These are phyloP conservation scores for Colletotrichum musae DNA, from an alignment of 2,329 filamentous ascomycete species.

Conservation along the genomic window DNA sequence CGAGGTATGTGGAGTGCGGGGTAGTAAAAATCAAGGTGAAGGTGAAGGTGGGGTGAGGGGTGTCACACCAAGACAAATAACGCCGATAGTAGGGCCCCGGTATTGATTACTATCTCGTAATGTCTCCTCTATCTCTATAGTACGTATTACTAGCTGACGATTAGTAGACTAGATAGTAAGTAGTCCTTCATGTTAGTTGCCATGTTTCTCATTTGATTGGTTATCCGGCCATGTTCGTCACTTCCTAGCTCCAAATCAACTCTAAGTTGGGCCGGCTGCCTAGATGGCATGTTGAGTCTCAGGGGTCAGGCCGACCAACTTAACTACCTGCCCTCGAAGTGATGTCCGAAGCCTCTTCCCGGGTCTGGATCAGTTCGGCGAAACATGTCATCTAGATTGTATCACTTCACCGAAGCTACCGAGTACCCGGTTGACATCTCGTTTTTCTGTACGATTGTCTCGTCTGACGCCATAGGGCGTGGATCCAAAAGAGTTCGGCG, in stretches of 20 bases:
- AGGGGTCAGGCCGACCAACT: not conserved
- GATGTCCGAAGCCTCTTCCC: too few relatives aligned
- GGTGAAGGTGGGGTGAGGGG: not conserved
- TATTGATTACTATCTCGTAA: too few relatives aligned
- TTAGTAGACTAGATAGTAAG: too few relatives aligned
- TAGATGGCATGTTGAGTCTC: not conserved
- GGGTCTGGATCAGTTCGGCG: not conserved
- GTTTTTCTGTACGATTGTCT: too few relatives aligned
- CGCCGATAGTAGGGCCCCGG: slow-evolving; percentile 1
- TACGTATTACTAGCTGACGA: too few relatives aligned
- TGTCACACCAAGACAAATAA: slow-evolving; percentile 22
- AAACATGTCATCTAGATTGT: not conserved
- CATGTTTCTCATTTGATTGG: not conserved
- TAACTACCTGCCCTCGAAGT: too few relatives aligned
- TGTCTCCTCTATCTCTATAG: not conserved
- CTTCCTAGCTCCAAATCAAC: not conserved
- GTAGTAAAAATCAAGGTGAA: slow-evolving; percentile 25
- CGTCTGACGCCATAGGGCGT: too few relatives aligned
- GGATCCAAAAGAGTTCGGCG: too few relatives aligned
- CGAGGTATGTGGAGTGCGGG: slow-evolving; percentile 21
- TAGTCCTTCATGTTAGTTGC: too few relatives aligned
- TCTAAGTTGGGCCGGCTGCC: not conserved
- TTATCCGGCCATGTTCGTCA: not conserved
- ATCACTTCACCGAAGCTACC: not conserved
- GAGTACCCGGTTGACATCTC: not conserved